Base-by-base conservation (phyloP, 176 grass and related monocot genomes). In the barley (Hordeum vulgare) region DNA sequence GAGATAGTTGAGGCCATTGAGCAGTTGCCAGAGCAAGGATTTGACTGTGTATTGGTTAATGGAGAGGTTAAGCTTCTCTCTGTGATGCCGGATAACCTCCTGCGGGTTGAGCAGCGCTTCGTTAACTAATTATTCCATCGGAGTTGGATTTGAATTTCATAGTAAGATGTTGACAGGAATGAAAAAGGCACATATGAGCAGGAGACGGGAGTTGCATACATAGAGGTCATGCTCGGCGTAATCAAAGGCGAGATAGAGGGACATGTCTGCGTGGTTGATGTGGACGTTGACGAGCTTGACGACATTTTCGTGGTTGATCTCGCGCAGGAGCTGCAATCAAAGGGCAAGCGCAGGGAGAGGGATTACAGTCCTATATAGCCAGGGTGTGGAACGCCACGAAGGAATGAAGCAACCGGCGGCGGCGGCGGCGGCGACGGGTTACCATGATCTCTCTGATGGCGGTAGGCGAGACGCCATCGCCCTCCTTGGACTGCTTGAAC, bases 391-490 rank as follows among this genome's bases (percentile, higher is more conserved):
- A 51, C 40, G 77, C 18, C 17, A 36, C 24, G n/a, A 54, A 59
- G 9, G 60, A 85, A 75, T 47, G 15, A 83, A 79, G 33, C 24
- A 62, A 49, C 34, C 23, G 36, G 39, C 39, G 53, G 53, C 51
- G 9, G 33, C 54, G 49, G 34, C 36, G 7, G 39, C 39, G 7
- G 37, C 47, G 44, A 27, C 17, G 70, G 25, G 26, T 20, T 61
- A 98, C 96, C 96, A 98, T 98, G 83, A 98, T 98, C 81, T 98
- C 96, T 9, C 96, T 88, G 65, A 98, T 98, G 26, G 96, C 96
- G 27, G 96, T 98, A 75, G 96, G 96, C 8, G 96, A 98, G 41
- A 90, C 84, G 10, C 88, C 88, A 13, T 90, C 88, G 23, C 88
- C 88, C 23, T 90, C 88, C 84, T 90, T 90, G 84, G 96, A 98